Base-by-base conservation (phyloP, 495 filamentous ascomycete genomes). In the Daldinia grandis region DNA sequence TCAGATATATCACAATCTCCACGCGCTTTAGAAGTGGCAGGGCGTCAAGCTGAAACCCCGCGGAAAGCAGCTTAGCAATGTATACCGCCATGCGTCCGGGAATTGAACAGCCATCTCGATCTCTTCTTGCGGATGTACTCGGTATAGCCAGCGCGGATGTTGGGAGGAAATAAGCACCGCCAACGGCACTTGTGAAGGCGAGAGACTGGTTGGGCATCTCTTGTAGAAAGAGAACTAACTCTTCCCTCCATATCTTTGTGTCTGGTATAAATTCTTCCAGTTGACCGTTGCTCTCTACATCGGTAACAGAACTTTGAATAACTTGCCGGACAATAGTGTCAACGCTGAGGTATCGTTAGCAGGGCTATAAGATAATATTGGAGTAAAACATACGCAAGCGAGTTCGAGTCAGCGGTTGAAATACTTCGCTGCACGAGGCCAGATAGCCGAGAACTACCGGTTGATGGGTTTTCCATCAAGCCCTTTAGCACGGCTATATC, bases 41-140 rank as follows among this genome's bases (percentile, higher is more conserved):
- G 0, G 69, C 53, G 9, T 78, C 47, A 6, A 82, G 25, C 7
- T 76, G 49, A 8, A 81, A 66, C 0, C 73, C 74, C 9, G 75
- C 71, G 0, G 72, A 76, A 14, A 95, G 64, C 12, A 94, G 72
- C 55, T 81, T 84, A 14, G 83, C 80, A 0, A 86, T 85, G 77
- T 92, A 97, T 47, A 87, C 78, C 17, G 89, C 87, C 81, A 96
- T 89, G 55, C 95, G 84, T 31, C 94, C 86, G 17, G 92, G 87
- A 58, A 86, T 81, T 1, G 93, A 93, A 21, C 87, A 87, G 1
- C 91, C 92, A 56, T 83, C 83, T 2, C 81, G 79, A 79, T 98
- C 94, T 42, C 89, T 80, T 70, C 66, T 76, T 59, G 62, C 72
- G 30, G 60, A 76, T 42, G 56, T 60, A 55, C 40, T 74, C 54